Base-by-base conservation (phyloP, 2,329 filamentous ascomycete genomes). In the Phaeosphaeria sp. region DNA sequence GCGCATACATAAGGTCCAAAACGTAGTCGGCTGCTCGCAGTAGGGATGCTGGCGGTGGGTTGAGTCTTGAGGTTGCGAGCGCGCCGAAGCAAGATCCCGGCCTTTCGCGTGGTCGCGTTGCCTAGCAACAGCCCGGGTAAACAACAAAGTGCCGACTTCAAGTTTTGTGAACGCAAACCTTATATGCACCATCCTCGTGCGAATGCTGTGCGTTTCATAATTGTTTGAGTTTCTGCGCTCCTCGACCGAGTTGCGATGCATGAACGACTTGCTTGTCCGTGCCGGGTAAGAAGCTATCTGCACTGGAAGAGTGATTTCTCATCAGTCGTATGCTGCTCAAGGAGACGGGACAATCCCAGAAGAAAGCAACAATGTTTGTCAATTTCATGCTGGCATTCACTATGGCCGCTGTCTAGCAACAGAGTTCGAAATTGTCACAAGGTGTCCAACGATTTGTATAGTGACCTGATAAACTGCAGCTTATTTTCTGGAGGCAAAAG, bases 1-100 rank as follows among this genome's bases (percentile, higher is more conserved):
- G 70, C 72, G 71, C 74, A 77, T 73, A 69, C 72, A 74, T 76
- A 73, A 74, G 71, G 74, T 64, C 67, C 69, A 65, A 64, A 65
- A 56, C 56, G 59, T 39, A 64, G 66, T 66, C 61, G 59, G 68
- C 64, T 72, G 70, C 63, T 74, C 59, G 70, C 68, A 58, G 70
- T 76, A 75, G 72, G 61, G 69, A 76, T 76, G 72, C 50, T 67
- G 64, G 62, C 64, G 64, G 62, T 64, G 59, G 67, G 57, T 56
- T 59, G 56, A 39, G 55, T 65, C 64, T 59, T 49, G 62, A 67
- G 49, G 56, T 65, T 65, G 49, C 58, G 60, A 60, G 63, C 64
- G 66, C 65, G 68, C 61, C 57, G 53, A 53, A 53, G 56, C 58
- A 60, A 62, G 51, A 66, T 62, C 59, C 64, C 49, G 46, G 53